Evolutionary conservation across 2,329 filamentous ascomycete genomes (phyloP), one percentile per base, ranked within the genome.

Genomic region (Coniochaeta sp.): DNA sequence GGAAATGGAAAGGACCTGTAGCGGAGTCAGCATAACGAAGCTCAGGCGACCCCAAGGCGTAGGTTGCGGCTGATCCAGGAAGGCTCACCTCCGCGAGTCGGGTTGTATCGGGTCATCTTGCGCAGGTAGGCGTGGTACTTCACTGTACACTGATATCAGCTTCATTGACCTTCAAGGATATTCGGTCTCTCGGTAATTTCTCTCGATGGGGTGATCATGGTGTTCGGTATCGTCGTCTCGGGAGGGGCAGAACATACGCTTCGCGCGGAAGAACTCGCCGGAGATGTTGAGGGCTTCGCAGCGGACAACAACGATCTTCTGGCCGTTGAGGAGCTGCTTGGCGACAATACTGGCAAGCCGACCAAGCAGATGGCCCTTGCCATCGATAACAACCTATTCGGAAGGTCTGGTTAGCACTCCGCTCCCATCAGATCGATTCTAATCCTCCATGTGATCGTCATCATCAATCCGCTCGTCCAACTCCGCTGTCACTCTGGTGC

Each of bases 121-220:
- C 95, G 92, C 76, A 99, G 89, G 87, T 98, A 98, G 81, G 95
- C 91, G 80, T 95, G 91, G 89, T 99, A 99, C 91, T 99, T 99
- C 83, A 99, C 95, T 99, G 77, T 84, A 79, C 67, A 69, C 68
- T 66, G 67, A 67, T 69, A 76, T 87, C 74, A 88, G 84, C 68
- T n/a, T 52, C 44, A 47, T 19, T 8, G 12, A 3, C 57, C 43
- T 40, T 40, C 3, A 11, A n/a, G 3, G 36, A 43, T 38, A 40
- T 58, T 19, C 19, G 24, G 38, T 17, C 16, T 40, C 17, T 40
- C 38, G 6, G n/a, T n/a, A 16, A 7, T 40, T 9, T 40, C 38
- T 36, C 12, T 36, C 16, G 9, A 40, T 40, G 16, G 38, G 16
- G 16, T n/a, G 38, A 17, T 11, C 16, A 40, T 17, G 16, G 38